Evolutionary conservation across 1,284 basidiomycete genomes (phyloP), one percentile per base, ranked within the genome.

Genomic region (Ganoderma lingzhi): DNA sequence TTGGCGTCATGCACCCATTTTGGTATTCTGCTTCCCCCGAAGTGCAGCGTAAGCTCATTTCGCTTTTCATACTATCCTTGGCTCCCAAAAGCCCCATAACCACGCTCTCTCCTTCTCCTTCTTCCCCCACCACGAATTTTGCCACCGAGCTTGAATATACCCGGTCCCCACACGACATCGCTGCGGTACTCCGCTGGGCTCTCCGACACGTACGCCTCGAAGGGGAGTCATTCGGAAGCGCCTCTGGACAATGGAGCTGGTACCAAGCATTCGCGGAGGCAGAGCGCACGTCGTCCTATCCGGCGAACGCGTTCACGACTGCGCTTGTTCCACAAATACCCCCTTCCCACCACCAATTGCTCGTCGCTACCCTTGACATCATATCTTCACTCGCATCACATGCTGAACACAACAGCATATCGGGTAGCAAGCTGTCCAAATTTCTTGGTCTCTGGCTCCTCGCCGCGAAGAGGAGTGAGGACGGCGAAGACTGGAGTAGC

Each of bases 1-100:
- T 92, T 62, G 92, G 92, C 39, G 84, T 94, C 53, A 93, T 94
- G 91, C 90, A 91, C 75, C 91, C 93, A 5, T 90, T 93, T 77
- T 94, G 91, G 92, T 84, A 92, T 76, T 90, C 92, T 56, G 84
- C 92, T 19, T 92, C 90, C 19, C 86, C 87, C 10, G 86, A 88
- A 12, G 80, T 85, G 41, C 93, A 94, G 78, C 87, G 86, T 74
- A 87, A 82, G 75, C 87, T 94, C 44, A 88, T 93, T 65, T 91
- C 91, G 30, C 84, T 90, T 69, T 93, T 90, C 80, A 83, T 94
- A 72, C 87, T 86, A 72, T 91, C 91, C 6, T 82, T 91, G 78
- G 80, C 84, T 74, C 76, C 85, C 55, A 83, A 83, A 71, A 82
- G 72, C 73, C 78, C 82, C 53, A 81, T 78, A 69, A 80, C 83